These are phyloP conservation scores for Paradendryphiella salina DNA, from an alignment of 2,329 filamentous ascomycete genomes.

Conservation along the genomic window DNA sequence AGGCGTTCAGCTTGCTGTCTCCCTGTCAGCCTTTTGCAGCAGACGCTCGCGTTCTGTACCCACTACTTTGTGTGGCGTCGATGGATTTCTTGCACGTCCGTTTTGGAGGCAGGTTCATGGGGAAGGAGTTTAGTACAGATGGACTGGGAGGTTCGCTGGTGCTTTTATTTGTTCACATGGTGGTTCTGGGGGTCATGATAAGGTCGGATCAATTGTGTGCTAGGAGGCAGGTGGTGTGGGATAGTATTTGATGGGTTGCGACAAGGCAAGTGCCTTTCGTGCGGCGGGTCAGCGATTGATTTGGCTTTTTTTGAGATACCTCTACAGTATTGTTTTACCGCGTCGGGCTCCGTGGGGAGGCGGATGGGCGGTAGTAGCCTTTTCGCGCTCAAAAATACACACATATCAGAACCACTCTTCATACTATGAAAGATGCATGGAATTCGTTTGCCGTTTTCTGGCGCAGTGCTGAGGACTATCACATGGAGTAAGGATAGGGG, in stretches of 20 bases:
- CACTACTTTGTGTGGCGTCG: constrained; percentile 69
- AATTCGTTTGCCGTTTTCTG: no score
- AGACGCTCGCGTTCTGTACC: constrained; percentile 66
- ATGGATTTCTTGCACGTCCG: constrained; percentile 58
- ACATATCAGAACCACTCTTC: no score
- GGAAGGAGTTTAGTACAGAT: constrained; percentile 30
- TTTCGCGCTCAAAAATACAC: no score
- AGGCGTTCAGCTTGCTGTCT: constrained; percentile 66
- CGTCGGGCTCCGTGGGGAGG: background rate
- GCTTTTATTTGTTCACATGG: constrained; percentile 54
- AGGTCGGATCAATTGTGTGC: constrained; percentile 39
- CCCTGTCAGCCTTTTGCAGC: constrained; percentile 73
- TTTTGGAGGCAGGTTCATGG: constrained; percentile 16
- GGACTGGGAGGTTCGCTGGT: constrained; percentile 48
- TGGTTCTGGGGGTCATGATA: constrained; percentile 48
- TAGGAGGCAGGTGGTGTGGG: constrained; percentile 31
- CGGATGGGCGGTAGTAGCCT: no score
- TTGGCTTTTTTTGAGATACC: constrained; percentile 14
- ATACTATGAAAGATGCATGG: no score
- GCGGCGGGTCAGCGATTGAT: background rate
- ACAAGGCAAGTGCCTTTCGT: background rate
- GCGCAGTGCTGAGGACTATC: no score
- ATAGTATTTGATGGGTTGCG: constrained; percentile 9
- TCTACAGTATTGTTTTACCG: background rate
- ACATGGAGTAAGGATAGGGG: no score